These are phyloP conservation scores for Ogataea nitratoaversa DNA, from an alignment of 805 yeast genomes.

Conservation along the genomic window DNA sequence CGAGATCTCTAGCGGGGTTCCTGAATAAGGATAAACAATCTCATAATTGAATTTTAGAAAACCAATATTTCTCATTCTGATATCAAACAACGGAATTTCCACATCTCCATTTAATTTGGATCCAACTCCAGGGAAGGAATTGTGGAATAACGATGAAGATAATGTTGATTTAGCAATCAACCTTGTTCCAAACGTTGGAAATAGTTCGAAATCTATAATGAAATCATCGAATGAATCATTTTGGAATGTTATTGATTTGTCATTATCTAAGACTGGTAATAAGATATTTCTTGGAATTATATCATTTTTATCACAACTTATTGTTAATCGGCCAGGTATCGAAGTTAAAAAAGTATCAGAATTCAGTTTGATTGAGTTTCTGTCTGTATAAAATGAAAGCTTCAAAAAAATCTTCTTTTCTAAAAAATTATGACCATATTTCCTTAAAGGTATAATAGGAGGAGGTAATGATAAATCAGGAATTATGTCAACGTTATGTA, in stretches of 20 bases:
- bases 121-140: slow-evolving; percentile 33
- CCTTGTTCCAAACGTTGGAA: slow-evolving; percentile 92
- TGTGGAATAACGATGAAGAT: slow-evolving; percentile 48
- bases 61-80: slow-evolving; percentile 78
- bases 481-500: slow-evolving; percentile 59
- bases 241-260: slow-evolving; percentile 70
- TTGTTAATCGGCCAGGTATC: slow-evolving; percentile 77
- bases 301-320: slow-evolving; percentile 72
- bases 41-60: slow-evolving; percentile 72
- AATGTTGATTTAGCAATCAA: slow-evolving; percentile 87
- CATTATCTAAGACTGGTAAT: slow-evolving; percentile 69
- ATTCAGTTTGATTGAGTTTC: slow-evolving; percentile 41
- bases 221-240: slow-evolving; percentile 72
- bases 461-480: slow-evolving; percentile 94
- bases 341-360: slow-evolving; percentile 41
- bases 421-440: slow-evolving; percentile 93
- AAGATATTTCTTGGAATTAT: slow-evolving; percentile 84
- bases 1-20: slow-evolving; percentile 78
- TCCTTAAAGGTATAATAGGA: slow-evolving; percentile 87
- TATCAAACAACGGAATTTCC: slow-evolving; percentile 74
- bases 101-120: slow-evolving; percentile 35
- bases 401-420: slow-evolving; percentile 87
- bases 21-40: slow-evolving; percentile 84
- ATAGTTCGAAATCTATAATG: slow-evolving; percentile 80
- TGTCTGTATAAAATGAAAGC: slow-evolving; percentile 54